Base-by-base conservation (phyloP, 2,329 filamentous ascomycete species). In the Alternaria gansuensis region DNA sequence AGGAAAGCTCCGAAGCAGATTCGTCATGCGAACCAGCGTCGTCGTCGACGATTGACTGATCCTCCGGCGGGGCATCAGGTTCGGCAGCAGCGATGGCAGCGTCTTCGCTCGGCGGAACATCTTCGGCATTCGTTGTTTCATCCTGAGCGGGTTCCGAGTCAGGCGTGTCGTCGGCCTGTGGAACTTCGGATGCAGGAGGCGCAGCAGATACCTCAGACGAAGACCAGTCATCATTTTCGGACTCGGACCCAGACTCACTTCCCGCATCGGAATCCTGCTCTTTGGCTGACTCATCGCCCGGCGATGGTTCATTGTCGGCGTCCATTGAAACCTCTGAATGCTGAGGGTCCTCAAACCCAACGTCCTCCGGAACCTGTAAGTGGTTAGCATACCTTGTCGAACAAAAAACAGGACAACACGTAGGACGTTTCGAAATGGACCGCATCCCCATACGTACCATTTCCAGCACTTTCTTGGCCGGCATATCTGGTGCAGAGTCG, bases 211-310 rank as follows among this genome's bases (percentile, higher is more conserved):
- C 45, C 21, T 62, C 62, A 31, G 62, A 62, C 8, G n/a, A 45
- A 37, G 62, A 64, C 34, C 50, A 55, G 52, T 56, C 44, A 23
- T 57, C 51, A 5, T 55, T 46, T 10, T 58, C 57, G 41, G 60
- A 52, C 39, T 59, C 57, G 1, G 51, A 52, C 23, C 50, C 57
- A 10, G 51, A 49, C 6, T 58, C 48, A 21, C 54, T 61, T 36
- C 44, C 49, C n/a, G 33, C 17, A 34, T 53, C 49, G n/a, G 44
- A 36, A 33, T 29, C 39, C 17, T 40, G 49, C 36, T 53, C 49
- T 31, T 48, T 26, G 21, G 36, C 41, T 29, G 23, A 34, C 29
- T 39, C 34, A 33, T 43, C 43, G 11, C 43, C 31, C 13, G 21
- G 51, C 17, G 33, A 33, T 23, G 43, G 51, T 11, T 21, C 45